phyloP scores from a whole-genome alignment of 805 yeast species.

The Candida morakotiae region DNA sequence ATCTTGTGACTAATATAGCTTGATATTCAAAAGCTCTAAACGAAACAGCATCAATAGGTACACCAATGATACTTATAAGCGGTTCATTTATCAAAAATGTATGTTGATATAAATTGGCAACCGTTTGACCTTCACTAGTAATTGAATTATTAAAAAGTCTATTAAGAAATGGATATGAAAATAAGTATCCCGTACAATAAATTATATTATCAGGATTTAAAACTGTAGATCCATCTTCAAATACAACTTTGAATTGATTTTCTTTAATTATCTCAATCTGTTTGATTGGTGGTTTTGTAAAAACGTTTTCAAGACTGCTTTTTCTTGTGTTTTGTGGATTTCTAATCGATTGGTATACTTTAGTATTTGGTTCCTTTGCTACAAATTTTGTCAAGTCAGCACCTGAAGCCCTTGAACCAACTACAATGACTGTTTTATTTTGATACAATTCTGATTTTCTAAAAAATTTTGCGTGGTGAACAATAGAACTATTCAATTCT shows the following conservation, averaged over 20 bases:
- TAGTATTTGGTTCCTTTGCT: constrained; percentile 15
- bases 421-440: constrained; percentile 26
- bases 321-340: constrained; percentile 5
- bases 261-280: constrained; percentile 22
- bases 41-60: constrained; percentile 60
- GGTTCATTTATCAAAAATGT: constrained; percentile 57
- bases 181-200: constrained; percentile 74
- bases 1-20: constrained; percentile 60
- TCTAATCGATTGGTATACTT: constrained; percentile 29
- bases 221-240: constrained; percentile 46
- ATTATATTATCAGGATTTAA: constrained; percentile 52
- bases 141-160: constrained; percentile 28
- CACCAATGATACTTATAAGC: constrained; percentile 57
- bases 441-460: constrained; percentile 26
- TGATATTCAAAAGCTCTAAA: constrained; percentile 60
- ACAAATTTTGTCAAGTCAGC: constrained; percentile 27
- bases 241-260: constrained; percentile 32
- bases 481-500: constrained; percentile 20
- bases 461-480: constrained; percentile 45
- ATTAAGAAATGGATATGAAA: constrained; percentile 57
- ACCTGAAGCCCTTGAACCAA: constrained; percentile 20
- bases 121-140: constrained; percentile 20
- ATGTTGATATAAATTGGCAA: constrained; percentile 54
- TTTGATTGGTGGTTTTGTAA: constrained; percentile 21
- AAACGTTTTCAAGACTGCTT: constrained; percentile 11